Conservation (phyloP, 768 basidiomycete genomes). For the Porpolomopsis calyptriformis region DNA sequence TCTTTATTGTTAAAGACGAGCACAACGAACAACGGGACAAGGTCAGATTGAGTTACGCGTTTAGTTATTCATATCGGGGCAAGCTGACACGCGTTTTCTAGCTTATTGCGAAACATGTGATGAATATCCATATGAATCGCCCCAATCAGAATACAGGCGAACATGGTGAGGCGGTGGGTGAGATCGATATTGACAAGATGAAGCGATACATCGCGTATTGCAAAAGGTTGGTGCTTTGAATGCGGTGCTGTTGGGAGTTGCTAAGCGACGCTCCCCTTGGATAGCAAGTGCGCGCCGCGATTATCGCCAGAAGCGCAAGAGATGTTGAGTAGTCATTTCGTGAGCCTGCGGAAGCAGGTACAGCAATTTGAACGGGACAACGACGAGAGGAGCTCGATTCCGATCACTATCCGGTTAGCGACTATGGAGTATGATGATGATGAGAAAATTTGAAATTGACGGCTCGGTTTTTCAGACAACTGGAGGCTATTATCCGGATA, state of each 20-base stretch:
- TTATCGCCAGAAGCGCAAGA: conserved; percentile 90
- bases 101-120: conserved; percentile 95
- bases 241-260: neutral
- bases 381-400: conserved; percentile 94
- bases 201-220: conserved; percentile 94
- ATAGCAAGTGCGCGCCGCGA: conserved; percentile 91
- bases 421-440: neutral
- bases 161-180: conserved; percentile 60
- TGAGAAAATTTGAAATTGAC: neutral
- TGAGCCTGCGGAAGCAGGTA: conserved; percentile 84
- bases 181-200: conserved; percentile 97
- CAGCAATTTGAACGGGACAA: conserved; percentile 95
- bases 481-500: conserved; percentile 98
- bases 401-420: conserved; percentile 88
- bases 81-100: conserved; percentile 18
- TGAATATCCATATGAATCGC: conserved; percentile 98
- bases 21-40: conserved; percentile 91
- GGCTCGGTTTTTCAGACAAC: conserved; percentile 41
- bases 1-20: conserved; percentile 97
- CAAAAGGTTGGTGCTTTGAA: conserved; percentile 55
- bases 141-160: conserved; percentile 54
- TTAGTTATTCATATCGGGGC: neutral
- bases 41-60: conserved; percentile 31
- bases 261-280: neutral
- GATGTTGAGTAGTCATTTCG: conserved; percentile 93